Base-by-base conservation (phyloP, 352 stramenopile genomes). In the Pythium biforme region DNA sequence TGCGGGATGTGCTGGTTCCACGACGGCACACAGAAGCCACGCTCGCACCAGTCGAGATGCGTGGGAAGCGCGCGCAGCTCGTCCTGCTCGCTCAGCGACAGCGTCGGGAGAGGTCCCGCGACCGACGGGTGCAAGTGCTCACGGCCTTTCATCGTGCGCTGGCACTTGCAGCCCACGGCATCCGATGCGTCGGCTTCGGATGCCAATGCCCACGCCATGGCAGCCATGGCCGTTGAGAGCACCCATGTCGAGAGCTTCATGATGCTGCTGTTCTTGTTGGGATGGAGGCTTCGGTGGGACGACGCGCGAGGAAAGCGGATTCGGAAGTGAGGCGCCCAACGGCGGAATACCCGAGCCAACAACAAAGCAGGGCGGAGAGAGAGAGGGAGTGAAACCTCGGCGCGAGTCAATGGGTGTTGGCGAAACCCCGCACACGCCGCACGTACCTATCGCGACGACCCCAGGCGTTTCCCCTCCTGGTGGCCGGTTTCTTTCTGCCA, bases 41-140 rank as follows among this genome's bases (percentile, higher is more conserved):
- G 73, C 59, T 94, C 84, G 58, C 84, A 92, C 95, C 96, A 99
- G 68, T 96, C 91, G 62, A 98, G 97, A 39, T 89, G 77, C 53
- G 67, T 63, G 0, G 83, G 83, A 19, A 88, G 68, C 11, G 84
- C 69, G 1, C 68, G 65, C 4, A 55, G 53, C 43, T 55, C 55
- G 1, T 48, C 15, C 10, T 41, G 11, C 3, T 62, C 55, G 9
- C 37, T 11, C 14, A 86, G 70, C 41, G 78, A 79, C 58, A 83
- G 57, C 14, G 51, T 1, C 19, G 72, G 73, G 9, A 86, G 59
- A 34, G 71, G n/a, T 9, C 11, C 20, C 0, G 41, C 47, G 5
- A 59, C 50, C 2, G 2, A 15, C 14, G 62, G 62, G 51, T 91
- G 81, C 64, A 89, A 54, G 55, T 90, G 81, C 43, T 89, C 79